Base-by-base conservation (phyloP, 2,329 filamentous ascomycete species). In the Escovopsis sp. region DNA sequence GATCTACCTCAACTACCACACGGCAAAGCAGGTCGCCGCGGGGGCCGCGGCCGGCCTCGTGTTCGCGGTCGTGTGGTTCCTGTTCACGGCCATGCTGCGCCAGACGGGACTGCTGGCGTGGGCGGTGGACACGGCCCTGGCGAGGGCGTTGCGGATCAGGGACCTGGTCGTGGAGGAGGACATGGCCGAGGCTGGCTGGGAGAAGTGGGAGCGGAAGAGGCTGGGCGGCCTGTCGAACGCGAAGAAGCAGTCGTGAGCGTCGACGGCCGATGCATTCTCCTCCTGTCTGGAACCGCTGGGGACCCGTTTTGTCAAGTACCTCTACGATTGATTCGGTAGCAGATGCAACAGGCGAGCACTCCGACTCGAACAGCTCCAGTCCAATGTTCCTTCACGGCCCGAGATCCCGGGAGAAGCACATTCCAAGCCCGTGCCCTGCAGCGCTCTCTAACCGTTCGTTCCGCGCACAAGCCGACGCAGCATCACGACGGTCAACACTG, bases 1-100 rank as follows among this genome's bases (percentile, higher is more conserved):
- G 43, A 74, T 94, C 37, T 98, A 98, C 58, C 68, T 98, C 47
- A 86, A 80, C 59, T 98, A 98, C 58, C 91, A 98, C 63, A 95
- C 89, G 1, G 70, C 76, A 33, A 80, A 72, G 55, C 91, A 98
- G 66, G 91, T 98, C 9, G 54, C 86, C n/a, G 84, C 82, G 1
- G 91, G 91, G 2, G 77, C 72, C 50, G 65, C 62, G 9, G 85
- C 84, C 1, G 91, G 91, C 0, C 65, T 73, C 1, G 55, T 75
- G 1, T 85, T 80, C 53, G 88, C 84, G 1, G 54, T 84, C 3
- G 70, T 65, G 1, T 98, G 91, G 91, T 98, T 94, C 55, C 58
- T 65, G 2, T 66, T 79, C 40, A 93, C 85, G 3, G 69, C 69
- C n/a, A 59, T 74, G 40, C 59, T 84, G 48, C 72, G 91, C 48